These are phyloP conservation scores for Syzygium malaccense DNA, from an alignment of 441 rosid species.

Conservation along the genomic window DNA sequence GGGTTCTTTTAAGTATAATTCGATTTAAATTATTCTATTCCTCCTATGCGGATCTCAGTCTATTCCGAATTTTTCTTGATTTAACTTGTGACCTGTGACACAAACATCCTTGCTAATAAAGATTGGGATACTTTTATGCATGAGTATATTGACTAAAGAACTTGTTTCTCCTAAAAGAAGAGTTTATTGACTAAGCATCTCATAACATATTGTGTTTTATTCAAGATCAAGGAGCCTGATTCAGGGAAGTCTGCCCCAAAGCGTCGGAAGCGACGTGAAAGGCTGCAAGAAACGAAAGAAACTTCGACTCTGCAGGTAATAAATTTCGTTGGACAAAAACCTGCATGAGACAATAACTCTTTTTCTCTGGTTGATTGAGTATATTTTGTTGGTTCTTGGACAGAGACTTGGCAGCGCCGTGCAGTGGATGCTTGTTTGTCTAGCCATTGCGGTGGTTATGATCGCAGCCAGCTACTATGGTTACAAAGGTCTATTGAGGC, in stretches of 20 bases:
- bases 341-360: not conserved
- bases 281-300: conserved; percentile 38
- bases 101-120: not conserved
- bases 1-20: not conserved
- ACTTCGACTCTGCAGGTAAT: conserved; percentile 52
- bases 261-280: conserved; percentile 58
- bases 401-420: conserved; percentile 43
- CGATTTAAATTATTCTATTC: not conserved
- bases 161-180: not conserved
- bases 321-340: not conserved
- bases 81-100: not conserved
- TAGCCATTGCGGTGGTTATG: conserved; percentile 23
- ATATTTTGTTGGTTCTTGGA: conserved; percentile 1
- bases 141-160: not conserved
- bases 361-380: not conserved
- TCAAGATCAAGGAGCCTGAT: conserved; percentile 52
- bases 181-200: conserved; percentile 1
- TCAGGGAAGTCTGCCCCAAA: conserved; percentile 40
- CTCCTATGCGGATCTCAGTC: not conserved
- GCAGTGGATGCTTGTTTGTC: conserved; percentile 37
- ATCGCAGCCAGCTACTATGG: conserved; percentile 44
- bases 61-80: not conserved
- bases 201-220: not conserved
- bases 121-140: not conserved
- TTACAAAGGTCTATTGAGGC: conserved; percentile 67